A percentile compares a stretch with the other conserved stretches of the same genome.
phyloP scores from a whole-genome alignment of 2,329 filamentous ascomycete species.

The Colletotrichum eleusines region DNA sequence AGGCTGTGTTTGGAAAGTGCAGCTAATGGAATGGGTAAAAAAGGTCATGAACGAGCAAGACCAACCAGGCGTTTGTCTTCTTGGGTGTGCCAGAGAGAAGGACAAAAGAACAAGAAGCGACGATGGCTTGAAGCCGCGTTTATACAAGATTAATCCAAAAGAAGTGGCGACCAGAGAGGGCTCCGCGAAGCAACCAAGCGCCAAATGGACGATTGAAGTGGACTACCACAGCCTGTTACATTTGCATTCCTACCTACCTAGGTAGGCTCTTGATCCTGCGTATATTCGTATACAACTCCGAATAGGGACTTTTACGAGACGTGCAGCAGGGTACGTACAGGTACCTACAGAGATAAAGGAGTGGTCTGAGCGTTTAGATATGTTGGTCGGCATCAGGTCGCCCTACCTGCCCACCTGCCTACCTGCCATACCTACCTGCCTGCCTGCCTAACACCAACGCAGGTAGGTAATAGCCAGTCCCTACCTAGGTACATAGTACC shows the following conservation, averaged over 20 bases:
- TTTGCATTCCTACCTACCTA: not conserved
- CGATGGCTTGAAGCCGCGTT: not conserved
- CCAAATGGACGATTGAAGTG: not conserved
- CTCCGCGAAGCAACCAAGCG: not conserved
- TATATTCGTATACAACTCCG: not conserved
- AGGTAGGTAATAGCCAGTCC: no score
- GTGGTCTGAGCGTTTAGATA: no score
- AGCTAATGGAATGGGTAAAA: not conserved
- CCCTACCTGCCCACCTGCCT: no score
- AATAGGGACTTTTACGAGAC: conserved; percentile 19
- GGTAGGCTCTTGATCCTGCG: not conserved
- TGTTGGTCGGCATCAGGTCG: no score
- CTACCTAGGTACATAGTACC: not conserved
- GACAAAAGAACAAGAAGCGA: not conserved
- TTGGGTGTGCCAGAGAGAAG: not conserved
- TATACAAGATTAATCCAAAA: not conserved
- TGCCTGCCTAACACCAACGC: not conserved
- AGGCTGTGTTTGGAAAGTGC: not conserved
- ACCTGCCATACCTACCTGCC: no score
- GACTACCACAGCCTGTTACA: conserved; percentile 6
- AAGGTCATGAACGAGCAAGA: not conserved
- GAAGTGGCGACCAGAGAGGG: not conserved
- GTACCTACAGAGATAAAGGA: no score
- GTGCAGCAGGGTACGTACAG: conserved; percentile 12
- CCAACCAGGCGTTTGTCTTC: not conserved